Base-by-base conservation (phyloP, 805 yeast species). In the Metschnikowia aberdeeniae region DNA sequence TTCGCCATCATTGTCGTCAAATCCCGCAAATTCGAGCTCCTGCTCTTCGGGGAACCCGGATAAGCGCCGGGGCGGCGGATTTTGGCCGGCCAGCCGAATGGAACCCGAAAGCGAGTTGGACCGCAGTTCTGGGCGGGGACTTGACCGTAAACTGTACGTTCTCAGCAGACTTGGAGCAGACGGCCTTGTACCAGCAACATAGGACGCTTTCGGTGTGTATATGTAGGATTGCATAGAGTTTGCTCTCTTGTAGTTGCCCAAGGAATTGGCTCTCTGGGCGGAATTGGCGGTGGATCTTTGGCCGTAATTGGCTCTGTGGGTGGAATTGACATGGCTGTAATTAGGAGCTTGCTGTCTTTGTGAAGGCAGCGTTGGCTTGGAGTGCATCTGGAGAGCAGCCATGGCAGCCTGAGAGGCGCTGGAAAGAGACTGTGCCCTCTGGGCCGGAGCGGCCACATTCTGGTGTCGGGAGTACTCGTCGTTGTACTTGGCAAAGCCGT, bases 391-490 rank as follows among this genome's bases (percentile, higher is more conserved):
- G 13, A 70, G 53, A 1, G 75, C 75, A 1, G 73, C 74, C 39
- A 59, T 48, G 0, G 75, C 76, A 6, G 75, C 75, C 46, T 57
- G 64, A 14, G 73, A 73, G 20, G 75, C 75, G 41, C 59, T 58
- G 20, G 58, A 50, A 19, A 63, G 53, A 26, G 68, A 62, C 34
- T 56, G 60, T 10, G 56, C 49, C 29, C 67, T 40, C 34, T 44
- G 45, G 1, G 46, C 60, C 53, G 19, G 57, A 50, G 36, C 50
- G 39, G 39, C 20, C 35, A 39, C 28, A 32, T 45, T 10, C 22
- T 40, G 50, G 36, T 56, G 58, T 6, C 56, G 43, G 38, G 57
- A 52, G 37, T 60, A 42, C 43, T 64, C 68, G 11, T 60, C 62
- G 13, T 57, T 50, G 49, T 68, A 67, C 47, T 57, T 64, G 43